Base-by-base conservation (phyloP, 345 rosid species). In the Aurinia saxatilis region DNA sequence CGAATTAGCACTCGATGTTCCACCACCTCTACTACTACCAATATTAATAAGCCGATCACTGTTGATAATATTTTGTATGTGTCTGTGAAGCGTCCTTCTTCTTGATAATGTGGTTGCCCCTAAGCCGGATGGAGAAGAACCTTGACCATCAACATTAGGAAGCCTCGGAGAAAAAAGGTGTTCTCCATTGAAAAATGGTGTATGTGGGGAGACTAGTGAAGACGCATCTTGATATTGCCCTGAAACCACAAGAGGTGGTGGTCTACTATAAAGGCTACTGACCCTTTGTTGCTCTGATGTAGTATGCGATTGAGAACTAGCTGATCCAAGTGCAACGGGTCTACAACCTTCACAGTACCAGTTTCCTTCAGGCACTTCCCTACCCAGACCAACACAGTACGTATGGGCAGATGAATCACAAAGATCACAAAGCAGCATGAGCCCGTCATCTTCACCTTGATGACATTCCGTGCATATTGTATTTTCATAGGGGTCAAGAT, bases 341-440 rank as follows among this genome's bases (percentile, higher is more conserved):
- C 86, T 83, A 65, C 99, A 95, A 66, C 78, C 99, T 54, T 95
- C 86, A 61, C 99, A 95, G 65, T 95, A 95, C 99, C 99, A 95
- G 79, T 88, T 95, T 35, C 97, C 99, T 51, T 84, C 97, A 5
- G 99, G 99, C 6, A 95, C 99, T 74, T 87, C 95, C 68, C 78
- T 68, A 52, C 97, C 96, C 1, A 90, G 95, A 60, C 99, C 99
- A 34, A 88, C 99, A 37, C 99, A 95, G 70, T 78, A 95, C 13
- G 99, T 90, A 76, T 95, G 99, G 13, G 99, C 97, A 40, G 99
- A 85, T 68, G 99, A 95, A 82, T 95, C 99, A 65, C 99, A 95
- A 51, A 86, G 66, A 73, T 95, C 99, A 62, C 99, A 95, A 6
- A 95, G 86, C 65, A 95, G 80, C 97, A 95, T 95, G 27, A 90